A percentile compares a stretch with the other conserved stretches of the same genome.
phyloP scores from a whole-genome alignment of 2,329 filamentous ascomycete species.

The Chaetomium globosum region DNA sequence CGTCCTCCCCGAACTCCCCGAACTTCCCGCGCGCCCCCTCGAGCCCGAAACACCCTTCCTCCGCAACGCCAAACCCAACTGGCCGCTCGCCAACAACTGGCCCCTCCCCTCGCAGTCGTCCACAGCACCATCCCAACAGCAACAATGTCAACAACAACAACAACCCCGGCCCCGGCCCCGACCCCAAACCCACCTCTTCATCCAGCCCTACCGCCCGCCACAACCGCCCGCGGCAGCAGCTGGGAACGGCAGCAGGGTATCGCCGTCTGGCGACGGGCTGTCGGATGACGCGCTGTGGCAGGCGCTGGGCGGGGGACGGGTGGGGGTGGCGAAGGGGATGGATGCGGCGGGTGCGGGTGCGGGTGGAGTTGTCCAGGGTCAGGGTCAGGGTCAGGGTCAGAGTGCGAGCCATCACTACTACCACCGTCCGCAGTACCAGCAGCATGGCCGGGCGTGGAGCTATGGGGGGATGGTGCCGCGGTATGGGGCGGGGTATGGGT shows the following conservation, averaged over 20 bases:
- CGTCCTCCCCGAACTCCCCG: slow-evolving; percentile 10
- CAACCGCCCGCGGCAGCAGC: not conserved
- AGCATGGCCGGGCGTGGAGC: not conserved
- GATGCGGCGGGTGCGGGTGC: too few species aligned
- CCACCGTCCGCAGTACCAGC: not conserved
- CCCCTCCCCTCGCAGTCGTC: not conserved
- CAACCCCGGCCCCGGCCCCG: not conserved
- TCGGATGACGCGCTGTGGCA: slow-evolving; percentile 23
- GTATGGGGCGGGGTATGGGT: not conserved
- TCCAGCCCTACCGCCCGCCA: slow-evolving; percentile 7
- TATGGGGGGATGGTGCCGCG: not conserved
- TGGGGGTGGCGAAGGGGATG: not conserved
- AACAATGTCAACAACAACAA: not conserved
- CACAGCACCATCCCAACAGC: not conserved
- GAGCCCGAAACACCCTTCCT: not conserved
- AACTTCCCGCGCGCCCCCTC: slow-evolving; percentile 6
- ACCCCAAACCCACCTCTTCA: slow-evolving; percentile 3
- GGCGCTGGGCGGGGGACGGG: slow-evolving; percentile 22
- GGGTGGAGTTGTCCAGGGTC: too few species aligned
- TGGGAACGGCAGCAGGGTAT: too few species aligned
- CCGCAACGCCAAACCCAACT: not conserved
- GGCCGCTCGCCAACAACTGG: not conserved
- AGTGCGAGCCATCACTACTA: not conserved
- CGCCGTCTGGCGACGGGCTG: not conserved
- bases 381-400: not conserved